Evolutionary conservation across 164 flowering plant genomes (phyloP), one percentile per base, ranked within the genome.

Genomic region (Magnolia kwangsiensis): DNA sequence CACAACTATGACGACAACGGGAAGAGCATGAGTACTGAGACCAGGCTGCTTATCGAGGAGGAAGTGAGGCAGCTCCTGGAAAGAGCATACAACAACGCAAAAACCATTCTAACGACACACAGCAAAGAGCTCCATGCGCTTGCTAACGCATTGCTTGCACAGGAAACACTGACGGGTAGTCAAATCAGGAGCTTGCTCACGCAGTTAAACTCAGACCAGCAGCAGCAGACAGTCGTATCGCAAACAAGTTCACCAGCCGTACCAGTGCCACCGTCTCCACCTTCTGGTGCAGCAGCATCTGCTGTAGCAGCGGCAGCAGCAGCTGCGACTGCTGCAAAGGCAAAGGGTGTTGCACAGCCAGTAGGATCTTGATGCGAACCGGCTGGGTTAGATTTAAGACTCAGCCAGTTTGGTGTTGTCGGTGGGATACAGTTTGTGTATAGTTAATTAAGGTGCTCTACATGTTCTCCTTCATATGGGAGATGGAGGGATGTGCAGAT

Each of bases 11-110:
- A 89, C 51, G 95, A 92, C 78, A 81, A 92, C 72, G 96, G 98
- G 10, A 90, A 84, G 83, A 93, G 94, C 79, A 91, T 94, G 98
- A 94, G 98, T 83, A 90, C 95, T 0, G 98, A 94, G 75, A 94
- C 98, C 0, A 84, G 97, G 83, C 91, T 92, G 61, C 91, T 92
- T 13, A 92, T 94, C 24, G 97, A 94, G 81, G 79, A 89, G 75
- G 97, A 94, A 75, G 95, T 92, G 71, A 87, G 81, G 58, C 31
- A 77, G n/a, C 82, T 92, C 37, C 76, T 94, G 71, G 94, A 94
- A 21, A 84, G 81, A 74, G 98, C 98, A 49, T 92, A 94, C 72
- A 87, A 88, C 72, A 96, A 96, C 80, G 98, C 99, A 3, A 94
- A 86, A 81, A 85, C 83, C 14, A 96, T 96, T 65, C 92, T 96